Evolutionary conservation across 257 asterid species (phyloP).

Genomic region (Euphrasia confusa): DNA sequence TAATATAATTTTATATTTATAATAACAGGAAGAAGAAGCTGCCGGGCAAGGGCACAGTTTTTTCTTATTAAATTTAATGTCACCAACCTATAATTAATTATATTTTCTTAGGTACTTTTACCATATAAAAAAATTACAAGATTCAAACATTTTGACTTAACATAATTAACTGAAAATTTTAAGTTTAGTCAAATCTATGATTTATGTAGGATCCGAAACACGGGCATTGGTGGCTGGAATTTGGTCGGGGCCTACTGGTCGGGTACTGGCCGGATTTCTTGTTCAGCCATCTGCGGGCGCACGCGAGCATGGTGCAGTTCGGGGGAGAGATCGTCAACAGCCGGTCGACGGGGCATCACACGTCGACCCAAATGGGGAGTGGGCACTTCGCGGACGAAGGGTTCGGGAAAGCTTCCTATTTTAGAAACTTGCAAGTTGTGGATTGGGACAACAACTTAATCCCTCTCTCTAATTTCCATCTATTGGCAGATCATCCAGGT

Average conservation of each 20-base stretch:
- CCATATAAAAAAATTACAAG: slow-evolving; percentile 27
- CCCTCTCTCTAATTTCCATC: slow-evolving; percentile 66
- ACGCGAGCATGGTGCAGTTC: slow-evolving; percentile 88
- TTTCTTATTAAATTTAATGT: too few relatives aligned
- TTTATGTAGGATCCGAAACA: slow-evolving; percentile 73
- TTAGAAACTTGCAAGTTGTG: slow-evolving; percentile 77
- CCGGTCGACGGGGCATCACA: slow-evolving; percentile 65
- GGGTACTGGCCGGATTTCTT: slow-evolving; percentile 87
- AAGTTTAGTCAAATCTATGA: not conserved
- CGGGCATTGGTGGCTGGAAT: slow-evolving; percentile 98
- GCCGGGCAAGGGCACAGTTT: too few relatives aligned
- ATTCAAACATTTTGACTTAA: slow-evolving; percentile 22
- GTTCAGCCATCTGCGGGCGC: slow-evolving; percentile 62
- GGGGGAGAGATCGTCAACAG: slow-evolving; percentile 87
- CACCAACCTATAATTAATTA: slow-evolving; percentile 3
- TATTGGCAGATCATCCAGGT: slow-evolving; percentile 82
- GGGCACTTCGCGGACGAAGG: slow-evolving; percentile 91
- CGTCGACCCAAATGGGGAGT: slow-evolving; percentile 92
- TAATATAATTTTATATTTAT: too few relatives aligned
- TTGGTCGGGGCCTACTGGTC: slow-evolving; percentile 70
- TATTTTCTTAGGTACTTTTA: not conserved
- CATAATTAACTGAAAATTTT: not conserved
- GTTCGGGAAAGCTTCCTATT: slow-evolving; percentile 76
- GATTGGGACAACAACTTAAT: slow-evolving; percentile 88
- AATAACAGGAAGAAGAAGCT: too few relatives aligned